Base-by-base conservation (phyloP, 371 early-diverging fungal genomes). In the Actinomortierella wolfii region DNA sequence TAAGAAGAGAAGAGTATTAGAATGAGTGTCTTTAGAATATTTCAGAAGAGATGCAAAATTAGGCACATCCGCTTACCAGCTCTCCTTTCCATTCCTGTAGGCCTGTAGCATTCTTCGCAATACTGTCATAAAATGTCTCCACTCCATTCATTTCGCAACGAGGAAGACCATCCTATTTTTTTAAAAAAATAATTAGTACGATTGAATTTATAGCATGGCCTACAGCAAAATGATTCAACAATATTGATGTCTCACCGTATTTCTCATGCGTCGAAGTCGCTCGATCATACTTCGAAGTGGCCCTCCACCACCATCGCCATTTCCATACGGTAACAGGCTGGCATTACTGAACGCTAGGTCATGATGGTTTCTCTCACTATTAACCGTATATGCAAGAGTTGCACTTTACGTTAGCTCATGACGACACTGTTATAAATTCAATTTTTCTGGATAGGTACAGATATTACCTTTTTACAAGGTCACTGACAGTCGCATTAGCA, bases 291-390 rank as follows among this genome's bases (percentile, higher is more conserved):
- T 88, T 14, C 84, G 79, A 0, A 89, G 82, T 0, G 98, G 97
- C 1, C 98, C 98, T 48, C 97, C 97, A 8, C 98, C 99, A 49
- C 99, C 99, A 78, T 98, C 99, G 40, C 99, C 99, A 75, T 96
- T 88, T 25, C 98, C 98, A 68, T 89, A 97, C 2, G 95, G 85
- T 48, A 94, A 67, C 21, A 98, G 76, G 61, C 92, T 91, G 48
- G 90, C 81, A 64, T 94, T 94, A n/a, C 86, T 83, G 78, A 87
- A 91, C 6, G 81, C 87, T 42, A 89, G 82, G 61, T 97, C 96
- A 53, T 85, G 84, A 77, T 97, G 91, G 64, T 93, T 93, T 54
- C 67, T 79, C 11, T 92, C 90, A 54, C 91, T 90, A 40, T 54
- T 49, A 28, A 80, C n/a, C n/a, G n/a, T n/a, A n/a, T n/a, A n/a